Evolutionary conservation across 352 stramenopile genomes (phyloP), one percentile per base, ranked within the genome.

Genomic region (Phytophthora europaea): DNA sequence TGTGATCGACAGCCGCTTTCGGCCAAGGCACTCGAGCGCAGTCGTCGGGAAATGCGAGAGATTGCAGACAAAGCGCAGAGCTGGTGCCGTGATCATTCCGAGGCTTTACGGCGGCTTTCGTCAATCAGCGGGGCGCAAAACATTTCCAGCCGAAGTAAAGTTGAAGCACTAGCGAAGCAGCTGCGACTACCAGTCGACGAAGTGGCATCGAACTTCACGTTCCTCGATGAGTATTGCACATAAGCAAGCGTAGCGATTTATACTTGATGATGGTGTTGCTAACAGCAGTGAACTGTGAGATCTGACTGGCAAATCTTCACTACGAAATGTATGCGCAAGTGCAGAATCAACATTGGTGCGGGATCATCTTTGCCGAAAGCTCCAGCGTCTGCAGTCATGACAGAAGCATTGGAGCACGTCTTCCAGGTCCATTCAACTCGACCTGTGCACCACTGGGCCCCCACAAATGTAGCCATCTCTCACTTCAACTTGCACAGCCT

Each of bases 51-150:
- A 45, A 69, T 94, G 34, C 73, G 76, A 6, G 63, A 66, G 1
- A 92, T 92, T 51, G 87, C 82, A 2, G 69, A 68, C 6, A 81
- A 88, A 53, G 81, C 88, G 40, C 73, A 80, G 16, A 66, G 50
- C n/a, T 94, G 87, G 87, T 94, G 80, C 36, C 72, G 70, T 6
- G 82, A 79, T 9, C 84, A 91, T 58, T 58, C 67, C 1, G 75
- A 90, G 6, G 67, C 65, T 36, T 58, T 93, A 55, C 72, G 18
- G 67, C 76, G 9, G 52, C 80, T 38, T 76, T 70, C 36, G 22
- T 60, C 22, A 15, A 51, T 59, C 20, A 67, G 10, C 13, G 50
- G 28, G 55, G 4, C 34, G 61, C 62, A 13, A 33, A 26, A 31
- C 34, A 71, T 6, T 65, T 88, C 34, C 50, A 82, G 15, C 12